Evolutionary conservation across 495 filamentous ascomycete genomes (phyloP).

Genomic region (Neurospora hispaniola): DNA sequence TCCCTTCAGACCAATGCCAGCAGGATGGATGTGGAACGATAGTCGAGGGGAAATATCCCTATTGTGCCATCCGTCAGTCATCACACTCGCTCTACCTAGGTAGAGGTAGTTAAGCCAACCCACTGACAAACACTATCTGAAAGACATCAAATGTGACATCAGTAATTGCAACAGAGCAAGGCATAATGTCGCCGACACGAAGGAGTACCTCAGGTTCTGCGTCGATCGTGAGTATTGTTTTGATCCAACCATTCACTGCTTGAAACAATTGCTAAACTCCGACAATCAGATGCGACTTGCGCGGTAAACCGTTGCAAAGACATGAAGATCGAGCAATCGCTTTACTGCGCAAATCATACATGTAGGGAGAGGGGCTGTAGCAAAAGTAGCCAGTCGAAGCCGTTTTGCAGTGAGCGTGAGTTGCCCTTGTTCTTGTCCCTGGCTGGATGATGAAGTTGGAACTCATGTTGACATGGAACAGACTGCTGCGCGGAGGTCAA

Average conservation of each 20-base stretch:
- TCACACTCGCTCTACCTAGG: not conserved
- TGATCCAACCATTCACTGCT: not conserved
- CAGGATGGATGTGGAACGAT: slow-evolving; percentile 11
- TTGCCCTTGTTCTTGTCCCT: not conserved
- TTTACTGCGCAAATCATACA: slow-evolving; percentile 19
- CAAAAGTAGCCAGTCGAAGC: slow-evolving; percentile 5
- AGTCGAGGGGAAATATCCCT: slow-evolving; percentile 10
- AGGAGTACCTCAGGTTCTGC: slow-evolving; percentile 20
- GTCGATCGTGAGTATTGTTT: slow-evolving; percentile 14
- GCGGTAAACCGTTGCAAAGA: slow-evolving; percentile 8
- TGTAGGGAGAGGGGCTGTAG: slow-evolving; percentile 19
- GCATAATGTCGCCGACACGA: slow-evolving; percentile 3
- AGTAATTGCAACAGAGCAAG: slow-evolving; percentile 9
- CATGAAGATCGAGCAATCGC: slow-evolving; percentile 8
- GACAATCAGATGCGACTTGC: slow-evolving; percentile 17
- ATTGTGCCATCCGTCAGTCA: slow-evolving; percentile 16
- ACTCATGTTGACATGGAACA: not conserved
- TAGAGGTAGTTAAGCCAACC: no score
- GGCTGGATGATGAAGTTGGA: no score
- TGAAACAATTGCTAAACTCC: not conserved
- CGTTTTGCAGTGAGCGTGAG: slow-evolving; percentile 23
- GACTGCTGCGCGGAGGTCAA: slow-evolving; percentile 7
- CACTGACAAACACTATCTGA: not conserved
- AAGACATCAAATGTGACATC: slow-evolving; percentile 17
- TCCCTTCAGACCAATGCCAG: slow-evolving; percentile 12